Evolutionary conservation across 2,329 filamentous ascomycete species (phyloP), one percentile per base, ranked within the genome.

Genomic region (Fusarium zealandicum): DNA sequence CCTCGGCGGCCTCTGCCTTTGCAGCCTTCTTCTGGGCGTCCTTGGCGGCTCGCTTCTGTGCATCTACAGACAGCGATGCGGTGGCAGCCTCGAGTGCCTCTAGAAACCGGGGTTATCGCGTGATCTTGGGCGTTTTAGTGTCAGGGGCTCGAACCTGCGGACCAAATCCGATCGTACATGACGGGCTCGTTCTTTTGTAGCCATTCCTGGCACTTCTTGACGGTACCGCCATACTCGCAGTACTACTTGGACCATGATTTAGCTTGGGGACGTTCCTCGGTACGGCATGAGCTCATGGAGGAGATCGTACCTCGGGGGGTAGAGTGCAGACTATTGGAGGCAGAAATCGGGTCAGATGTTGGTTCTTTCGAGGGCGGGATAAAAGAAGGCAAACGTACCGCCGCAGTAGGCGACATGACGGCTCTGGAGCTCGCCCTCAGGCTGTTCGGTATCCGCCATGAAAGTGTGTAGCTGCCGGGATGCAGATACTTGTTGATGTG

Each of bases 151-250:
- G 59, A 79, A 93, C 92, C 92, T 76, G 90, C 83, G 42, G 92
- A 96, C 83, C 96, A 97, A 75, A 99, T 83, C 68, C 80, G 80
- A 58, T 84, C 76, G 76, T 96, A 96, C 73, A 97, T 78, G 39
- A 83, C 80, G 3, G 87, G 84, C 67, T 96, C 83, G 63, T 86
- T 82, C 62, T 87, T 84, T 69, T 91, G 80, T 16, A 99, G 86
- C 95, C 95, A 99, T 74, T 98, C 93, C 75, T 93, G 90, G 79
- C 95, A 99, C 79, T 97, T 99, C 78, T 92, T 96, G 18, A 90
- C 88, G 32, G 93, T 98, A 63, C 93, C 93, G 71, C 95, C 95
- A 76, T 97, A 98, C 78, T 99, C 95, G 81, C 95, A 99, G 79
- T 97, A 99, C 95, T 98, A 78, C 65, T 75, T 69, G 57, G 53